A percentile compares a stretch with the other conserved stretches of the same genome.
Evolutionary conservation across 257 asterid species (phyloP).

Genomic region (Asclepias syriaca): DNA sequence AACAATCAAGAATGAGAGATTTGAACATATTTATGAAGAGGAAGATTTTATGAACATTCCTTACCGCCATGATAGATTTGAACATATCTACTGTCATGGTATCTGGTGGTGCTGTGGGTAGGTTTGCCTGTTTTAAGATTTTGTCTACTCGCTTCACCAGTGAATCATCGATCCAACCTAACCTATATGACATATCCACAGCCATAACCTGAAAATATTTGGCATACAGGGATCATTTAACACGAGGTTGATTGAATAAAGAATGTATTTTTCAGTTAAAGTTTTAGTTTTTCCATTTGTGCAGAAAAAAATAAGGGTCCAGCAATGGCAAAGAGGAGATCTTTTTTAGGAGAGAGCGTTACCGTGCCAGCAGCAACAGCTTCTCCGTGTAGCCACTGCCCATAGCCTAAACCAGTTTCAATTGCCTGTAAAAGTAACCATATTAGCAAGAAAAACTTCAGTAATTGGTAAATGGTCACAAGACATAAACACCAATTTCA

Average conservation of each 20-base stretch:
- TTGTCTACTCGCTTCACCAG: slow-evolving; percentile 60
- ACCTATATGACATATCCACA: slow-evolving; percentile 86
- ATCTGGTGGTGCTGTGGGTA: slow-evolving; percentile 86
- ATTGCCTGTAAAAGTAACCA: slow-evolving; percentile 59
- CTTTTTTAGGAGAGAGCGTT: slow-evolving; percentile 1
- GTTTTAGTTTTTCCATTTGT: background rate
- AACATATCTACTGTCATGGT: slow-evolving; percentile 80
- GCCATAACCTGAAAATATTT: slow-evolving; percentile 73
- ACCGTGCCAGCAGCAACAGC: slow-evolving; percentile 99
- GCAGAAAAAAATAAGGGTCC: background rate
- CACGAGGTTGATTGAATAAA: slow-evolving; percentile 2
- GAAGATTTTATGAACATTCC: slow-evolving; percentile 14
- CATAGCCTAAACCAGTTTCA: slow-evolving; percentile 87
- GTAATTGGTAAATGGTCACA: background rate
- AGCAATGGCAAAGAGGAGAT: background rate
- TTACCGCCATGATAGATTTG: slow-evolving; percentile 95
- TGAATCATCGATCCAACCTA: slow-evolving; percentile 92
- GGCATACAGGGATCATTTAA: slow-evolving; percentile 6
- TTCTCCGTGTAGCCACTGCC: slow-evolving; percentile 98
- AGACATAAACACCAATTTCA: background rate
- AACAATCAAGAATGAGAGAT: slow-evolving; percentile 14
- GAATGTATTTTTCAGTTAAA: background rate
- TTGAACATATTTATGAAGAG: no score
- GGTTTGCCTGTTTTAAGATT: slow-evolving; percentile 63
- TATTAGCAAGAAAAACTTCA: slow-evolving; percentile 5